phyloP scores from a whole-genome alignment of 306 rosid genomes.

The Echinosophora koreensis region DNA sequence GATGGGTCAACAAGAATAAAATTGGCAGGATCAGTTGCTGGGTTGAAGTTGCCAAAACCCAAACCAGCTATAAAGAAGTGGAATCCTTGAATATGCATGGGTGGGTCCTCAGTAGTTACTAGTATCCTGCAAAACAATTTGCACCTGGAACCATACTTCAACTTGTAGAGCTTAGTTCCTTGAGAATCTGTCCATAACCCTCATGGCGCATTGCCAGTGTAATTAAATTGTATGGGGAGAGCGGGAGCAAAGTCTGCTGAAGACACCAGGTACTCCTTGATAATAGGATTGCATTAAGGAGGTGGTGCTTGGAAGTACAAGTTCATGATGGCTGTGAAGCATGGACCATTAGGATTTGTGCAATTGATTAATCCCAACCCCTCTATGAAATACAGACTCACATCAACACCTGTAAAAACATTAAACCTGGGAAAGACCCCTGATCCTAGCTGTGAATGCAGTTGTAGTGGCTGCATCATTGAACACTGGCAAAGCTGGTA shows the following conservation, averaged over 20 bases:
- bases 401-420: conserved; percentile 59
- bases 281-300: conserved; percentile 93
- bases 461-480: conserved; percentile 78
- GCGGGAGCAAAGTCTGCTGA: conserved; percentile 89
- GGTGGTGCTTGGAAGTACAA: conserved; percentile 69
- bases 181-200: conserved; percentile 76
- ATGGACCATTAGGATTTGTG: conserved; percentile 86
- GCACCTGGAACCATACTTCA: conserved; percentile 85
- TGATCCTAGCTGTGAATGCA: conserved; percentile 62
- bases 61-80: conserved; percentile 88
- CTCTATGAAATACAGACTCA: conserved; percentile 63
- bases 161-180: conserved; percentile 71
- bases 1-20: conserved; percentile 90
- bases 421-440: conserved; percentile 60
- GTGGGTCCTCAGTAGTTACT: conserved; percentile 84
- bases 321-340: conserved; percentile 83
- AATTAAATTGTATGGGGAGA: conserved; percentile 78
- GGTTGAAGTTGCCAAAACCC: conserved; percentile 92
- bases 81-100: conserved; percentile 94
- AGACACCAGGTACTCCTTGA: conserved; percentile 77
- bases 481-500: conserved; percentile 68
- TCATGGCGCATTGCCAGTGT: conserved; percentile 82
- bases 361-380: conserved; percentile 89
- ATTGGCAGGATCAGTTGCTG: conserved; percentile 68
- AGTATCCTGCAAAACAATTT: conserved; percentile 88